Conservation (phyloP, 106 monocot species). For the Dendrobium chrysotoxum region DNA sequence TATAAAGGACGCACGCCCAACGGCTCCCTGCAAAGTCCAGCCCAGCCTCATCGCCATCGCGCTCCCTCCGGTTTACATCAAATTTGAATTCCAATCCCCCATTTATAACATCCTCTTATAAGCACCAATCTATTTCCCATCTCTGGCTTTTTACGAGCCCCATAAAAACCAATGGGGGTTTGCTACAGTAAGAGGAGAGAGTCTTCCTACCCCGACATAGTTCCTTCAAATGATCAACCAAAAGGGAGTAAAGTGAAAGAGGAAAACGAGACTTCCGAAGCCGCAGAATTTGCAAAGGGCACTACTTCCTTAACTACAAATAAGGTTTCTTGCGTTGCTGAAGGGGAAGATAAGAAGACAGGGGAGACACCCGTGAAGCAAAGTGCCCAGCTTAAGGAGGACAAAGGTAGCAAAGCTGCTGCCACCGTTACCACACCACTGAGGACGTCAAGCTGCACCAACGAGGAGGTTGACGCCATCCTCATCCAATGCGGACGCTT, state of each 20-base stretch:
- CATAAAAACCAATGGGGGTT: slow-evolving; percentile 10
- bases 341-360: neutral
- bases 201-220: neutral
- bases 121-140: no score
- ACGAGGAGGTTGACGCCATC: slow-evolving; percentile 92
- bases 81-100: no score
- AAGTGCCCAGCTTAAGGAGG: neutral
- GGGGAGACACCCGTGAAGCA: neutral
- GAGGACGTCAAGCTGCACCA: slow-evolving; percentile 78
- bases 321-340: neutral
- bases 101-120: no score
- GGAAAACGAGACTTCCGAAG: neutral
- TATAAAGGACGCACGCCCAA: no score
- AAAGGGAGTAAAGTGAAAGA: neutral
- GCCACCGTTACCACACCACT: slow-evolving; percentile 5
- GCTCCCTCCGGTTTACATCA: no score
- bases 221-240: neutral
- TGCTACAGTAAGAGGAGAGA: slow-evolving; percentile 20
- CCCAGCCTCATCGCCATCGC: no score
- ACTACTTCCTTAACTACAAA: neutral
- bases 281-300: neutral
- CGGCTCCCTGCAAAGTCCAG: no score
- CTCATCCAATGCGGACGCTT: slow-evolving; percentile 93
- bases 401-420: neutral
- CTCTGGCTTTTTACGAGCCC: no score